Percentiles rank a stretch among this genome's conserved stretches.
These are phyloP conservation scores for Hypoxylon fuscum DNA, from an alignment of 495 filamentous ascomycete genomes.

Conservation along the genomic window DNA sequence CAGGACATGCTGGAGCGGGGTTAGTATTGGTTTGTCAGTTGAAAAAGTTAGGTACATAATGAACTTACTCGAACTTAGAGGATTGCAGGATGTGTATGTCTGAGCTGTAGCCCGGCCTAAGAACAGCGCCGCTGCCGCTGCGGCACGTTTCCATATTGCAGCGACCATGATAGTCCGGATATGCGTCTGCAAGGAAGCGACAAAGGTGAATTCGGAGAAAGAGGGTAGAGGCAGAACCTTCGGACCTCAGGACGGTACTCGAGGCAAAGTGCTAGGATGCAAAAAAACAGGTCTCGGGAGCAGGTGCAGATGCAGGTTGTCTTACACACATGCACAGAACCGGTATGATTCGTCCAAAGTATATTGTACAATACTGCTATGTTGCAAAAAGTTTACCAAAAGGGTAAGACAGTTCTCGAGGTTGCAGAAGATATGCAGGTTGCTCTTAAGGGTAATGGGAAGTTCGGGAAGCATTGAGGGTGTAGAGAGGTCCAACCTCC, in stretches of 20 bases:
- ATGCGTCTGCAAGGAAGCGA: conserved; percentile 21
- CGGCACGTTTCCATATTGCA: conserved; percentile 28
- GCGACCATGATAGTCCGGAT: conserved; percentile 30
- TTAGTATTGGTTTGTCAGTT: conserved; percentile 16
- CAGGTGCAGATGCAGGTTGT: conserved; percentile 1
- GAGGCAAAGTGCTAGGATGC: conserved; percentile 9
- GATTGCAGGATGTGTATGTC: conserved; percentile 79
- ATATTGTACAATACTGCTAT: conserved; percentile 26
- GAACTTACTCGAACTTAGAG: conserved; percentile 67
- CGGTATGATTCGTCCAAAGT: conserved; percentile 10
- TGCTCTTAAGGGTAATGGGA: conserved; percentile 21
- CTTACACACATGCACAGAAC: conserved; percentile 13
- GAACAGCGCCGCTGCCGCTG: conserved; percentile 40
- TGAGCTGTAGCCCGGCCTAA: conserved; percentile 61
- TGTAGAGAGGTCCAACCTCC: conserved; percentile 37
- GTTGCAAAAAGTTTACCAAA: conserved; percentile 19
- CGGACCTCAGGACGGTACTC: conserved; percentile 13
- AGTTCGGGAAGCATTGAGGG: conserved; percentile 10
- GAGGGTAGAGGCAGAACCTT: conserved; percentile 1
- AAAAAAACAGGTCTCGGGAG: conserved; percentile 14
- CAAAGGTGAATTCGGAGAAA: conserved; percentile 8
- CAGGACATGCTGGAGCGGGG: conserved; percentile 65
- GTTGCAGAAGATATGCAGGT: conserved; percentile 35
- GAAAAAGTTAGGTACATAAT: neutral
- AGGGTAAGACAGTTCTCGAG: conserved; percentile 14